phyloP scores from a whole-genome alignment of 2,329 filamentous ascomycete genomes.

The Fusarium oligoseptatum region DNA sequence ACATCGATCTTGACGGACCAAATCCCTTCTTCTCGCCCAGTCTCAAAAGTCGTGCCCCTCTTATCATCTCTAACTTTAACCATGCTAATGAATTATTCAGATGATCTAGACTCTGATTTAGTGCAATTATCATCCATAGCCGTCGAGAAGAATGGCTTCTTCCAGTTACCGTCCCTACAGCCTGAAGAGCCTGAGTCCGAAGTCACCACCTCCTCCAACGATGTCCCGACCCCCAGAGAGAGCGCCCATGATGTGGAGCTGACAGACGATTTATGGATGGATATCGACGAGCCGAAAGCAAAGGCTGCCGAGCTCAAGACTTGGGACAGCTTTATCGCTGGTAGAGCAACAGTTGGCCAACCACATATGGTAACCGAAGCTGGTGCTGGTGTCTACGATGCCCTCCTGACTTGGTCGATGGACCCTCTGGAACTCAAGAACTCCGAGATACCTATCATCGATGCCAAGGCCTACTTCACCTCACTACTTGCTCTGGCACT shows the following conservation, averaged over 20 bases:
- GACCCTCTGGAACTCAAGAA: conserved; percentile 58
- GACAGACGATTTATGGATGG: conserved; percentile 60
- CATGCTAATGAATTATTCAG: conserved; percentile 19
- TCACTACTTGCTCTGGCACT: conserved; percentile 76
- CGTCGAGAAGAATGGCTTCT: conserved; percentile 49
- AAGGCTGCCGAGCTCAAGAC: conserved; percentile 65
- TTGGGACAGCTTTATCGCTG: conserved; percentile 76
- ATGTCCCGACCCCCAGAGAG: conserved; percentile 11
- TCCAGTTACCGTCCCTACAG: conserved; percentile 41
- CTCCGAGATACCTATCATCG: conserved; percentile 58
- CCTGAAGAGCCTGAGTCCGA: conserved; percentile 24
- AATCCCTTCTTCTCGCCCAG: conserved; percentile 60
- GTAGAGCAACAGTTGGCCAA: conserved; percentile 51
- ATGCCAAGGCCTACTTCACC: conserved; percentile 62
- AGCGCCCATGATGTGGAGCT: conserved; percentile 19
- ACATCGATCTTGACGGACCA: conserved; percentile 25
- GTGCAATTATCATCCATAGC: conserved; percentile 37
- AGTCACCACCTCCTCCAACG: conserved; percentile 12
- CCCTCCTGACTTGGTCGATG: conserved; percentile 61
- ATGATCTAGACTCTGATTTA: conserved; percentile 27
- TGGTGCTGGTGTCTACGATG: conserved; percentile 75
- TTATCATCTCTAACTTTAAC: neutral
- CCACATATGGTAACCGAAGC: conserved; percentile 77
- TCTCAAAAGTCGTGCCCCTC: conserved; percentile 48
- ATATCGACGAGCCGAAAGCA: conserved; percentile 50